A percentile compares a stretch with the other conserved stretches of the same genome.
phyloP scores from a whole-genome alignment of 2,329 filamentous ascomycete genomes.

The Hymenoscyphus repandus region DNA sequence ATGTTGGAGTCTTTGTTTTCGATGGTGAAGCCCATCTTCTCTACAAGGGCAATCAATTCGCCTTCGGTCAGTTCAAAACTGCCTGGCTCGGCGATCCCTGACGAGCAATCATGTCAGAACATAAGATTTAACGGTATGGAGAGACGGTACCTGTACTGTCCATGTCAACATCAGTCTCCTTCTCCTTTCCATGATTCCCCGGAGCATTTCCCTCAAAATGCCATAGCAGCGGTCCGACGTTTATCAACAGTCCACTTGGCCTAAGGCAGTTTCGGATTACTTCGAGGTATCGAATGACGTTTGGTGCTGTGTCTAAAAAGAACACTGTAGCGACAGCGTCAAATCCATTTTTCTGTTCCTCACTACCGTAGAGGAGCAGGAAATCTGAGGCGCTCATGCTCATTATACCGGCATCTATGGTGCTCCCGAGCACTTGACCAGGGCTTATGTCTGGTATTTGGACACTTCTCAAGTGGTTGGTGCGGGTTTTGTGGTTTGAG shows the following conservation, averaged over 20 bases:
- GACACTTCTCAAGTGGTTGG: constrained; percentile 70
- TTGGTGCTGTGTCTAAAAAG: constrained; percentile 95
- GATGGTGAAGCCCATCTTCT: constrained; percentile 71
- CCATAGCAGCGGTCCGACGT: constrained; percentile 88
- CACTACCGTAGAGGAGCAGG: constrained; percentile 71
- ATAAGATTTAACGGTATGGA: not conserved
- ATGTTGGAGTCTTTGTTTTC: constrained; percentile 54
- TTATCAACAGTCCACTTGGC: constrained; percentile 76
- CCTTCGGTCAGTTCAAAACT: constrained; percentile 87
- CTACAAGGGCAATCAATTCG: constrained; percentile 74
- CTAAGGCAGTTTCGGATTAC: constrained; percentile 74
- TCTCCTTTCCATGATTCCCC: constrained; percentile 44
- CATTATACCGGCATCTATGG: constrained; percentile 57
- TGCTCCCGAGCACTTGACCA: constrained; percentile 44
- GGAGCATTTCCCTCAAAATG: constrained; percentile 79
- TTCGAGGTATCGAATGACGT: constrained; percentile 84
- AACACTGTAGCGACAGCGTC: constrained; percentile 87
- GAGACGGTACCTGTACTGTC: not conserved
- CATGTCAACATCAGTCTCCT: constrained; percentile 29
- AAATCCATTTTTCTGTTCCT: constrained; percentile 57
- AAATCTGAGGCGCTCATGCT: constrained; percentile 94
- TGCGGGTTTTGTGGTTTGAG: constrained; percentile 72
- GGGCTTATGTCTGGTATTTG: constrained; percentile 78
- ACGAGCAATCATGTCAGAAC: constrained; percentile 3
- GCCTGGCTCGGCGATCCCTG: constrained; percentile 80